Conservation (phyloP, 2,329 filamentous ascomycete genomes). For the Fusarium staphyleae region DNA sequence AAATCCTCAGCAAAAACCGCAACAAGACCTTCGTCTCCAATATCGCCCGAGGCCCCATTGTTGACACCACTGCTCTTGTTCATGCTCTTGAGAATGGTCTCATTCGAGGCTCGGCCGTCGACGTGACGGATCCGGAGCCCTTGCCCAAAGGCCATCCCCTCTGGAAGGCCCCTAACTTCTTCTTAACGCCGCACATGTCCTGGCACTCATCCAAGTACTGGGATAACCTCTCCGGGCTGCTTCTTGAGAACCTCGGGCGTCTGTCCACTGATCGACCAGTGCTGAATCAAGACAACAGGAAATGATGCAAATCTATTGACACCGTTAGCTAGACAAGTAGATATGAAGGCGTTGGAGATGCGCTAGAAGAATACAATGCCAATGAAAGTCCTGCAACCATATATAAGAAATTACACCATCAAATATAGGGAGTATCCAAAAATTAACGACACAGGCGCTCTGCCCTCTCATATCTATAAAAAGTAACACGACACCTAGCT, state of each 20-base stretch:
- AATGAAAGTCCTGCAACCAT: no score
- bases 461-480: conserved; percentile 3
- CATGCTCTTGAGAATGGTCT: conserved; percentile 55
- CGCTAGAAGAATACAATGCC: no score
- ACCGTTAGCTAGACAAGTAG: no score
- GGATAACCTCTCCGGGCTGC: conserved; percentile 37
- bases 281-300: conserved; percentile 37
- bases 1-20: conserved; percentile 42
- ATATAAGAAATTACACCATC: neutral
- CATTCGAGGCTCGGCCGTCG: conserved; percentile 67
- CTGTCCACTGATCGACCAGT: conserved; percentile 39
- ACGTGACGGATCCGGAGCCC: conserved; percentile 77
- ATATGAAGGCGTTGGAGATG: no score
- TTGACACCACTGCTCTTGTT: conserved; percentile 60
- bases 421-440: neutral
- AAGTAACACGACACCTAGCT: conserved; percentile 9
- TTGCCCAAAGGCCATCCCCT: conserved; percentile 68
- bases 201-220: conserved; percentile 44
- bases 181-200: conserved; percentile 57
- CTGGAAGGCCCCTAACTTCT: conserved; percentile 69
- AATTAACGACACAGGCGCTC: neutral
- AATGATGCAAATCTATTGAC: neutral
- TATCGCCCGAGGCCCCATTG: conserved; percentile 63
- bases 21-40: conserved; percentile 66
- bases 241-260: conserved; percentile 43